A percentile compares a stretch with the other conserved stretches of the same genome.
phyloP scores from a whole-genome alignment of 225 moss, liverwort and hornwort species.

The Asterella californica region DNA sequence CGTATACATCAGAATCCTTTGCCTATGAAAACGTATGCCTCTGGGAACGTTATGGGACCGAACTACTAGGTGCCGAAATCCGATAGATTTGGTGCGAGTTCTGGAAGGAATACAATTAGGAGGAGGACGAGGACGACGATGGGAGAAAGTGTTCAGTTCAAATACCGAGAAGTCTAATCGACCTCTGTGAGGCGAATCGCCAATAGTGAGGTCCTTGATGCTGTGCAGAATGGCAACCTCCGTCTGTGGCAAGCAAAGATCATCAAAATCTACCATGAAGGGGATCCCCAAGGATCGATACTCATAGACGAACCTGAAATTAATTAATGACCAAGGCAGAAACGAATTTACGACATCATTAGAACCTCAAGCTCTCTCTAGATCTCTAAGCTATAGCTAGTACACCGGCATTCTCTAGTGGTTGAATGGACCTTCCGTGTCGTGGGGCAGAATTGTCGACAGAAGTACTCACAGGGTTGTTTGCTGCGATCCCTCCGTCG shows the following conservation, averaged over 20 bases:
- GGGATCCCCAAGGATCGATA: background rate
- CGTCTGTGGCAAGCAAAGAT: background rate
- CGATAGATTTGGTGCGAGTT: no score
- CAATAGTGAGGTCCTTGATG: background rate
- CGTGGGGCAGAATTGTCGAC: background rate
- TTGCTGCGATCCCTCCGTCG: slow-evolving; percentile 63
- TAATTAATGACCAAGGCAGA: no score
- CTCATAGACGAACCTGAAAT: no score
- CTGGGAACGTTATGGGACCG: no score
- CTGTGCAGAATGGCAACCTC: slow-evolving; percentile 18
- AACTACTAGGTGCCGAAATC: no score
- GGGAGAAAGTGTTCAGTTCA: background rate
- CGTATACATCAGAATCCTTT: no score
- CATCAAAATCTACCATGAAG: background rate
- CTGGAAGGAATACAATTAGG: background rate
- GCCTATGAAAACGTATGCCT: no score
- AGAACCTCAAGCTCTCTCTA: no score
- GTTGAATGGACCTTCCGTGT: no score
- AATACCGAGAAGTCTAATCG: slow-evolving; percentile 6
- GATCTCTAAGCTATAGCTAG: no score
- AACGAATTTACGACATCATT: no score
- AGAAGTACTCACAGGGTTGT: slow-evolving; percentile 50
- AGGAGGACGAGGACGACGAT: background rate
- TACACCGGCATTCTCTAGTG: background rate
- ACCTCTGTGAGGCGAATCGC: background rate